These are phyloP conservation scores for Neospora caninum DNA, from an alignment of 169 alveolate species.

Conservation along the genomic window DNA sequence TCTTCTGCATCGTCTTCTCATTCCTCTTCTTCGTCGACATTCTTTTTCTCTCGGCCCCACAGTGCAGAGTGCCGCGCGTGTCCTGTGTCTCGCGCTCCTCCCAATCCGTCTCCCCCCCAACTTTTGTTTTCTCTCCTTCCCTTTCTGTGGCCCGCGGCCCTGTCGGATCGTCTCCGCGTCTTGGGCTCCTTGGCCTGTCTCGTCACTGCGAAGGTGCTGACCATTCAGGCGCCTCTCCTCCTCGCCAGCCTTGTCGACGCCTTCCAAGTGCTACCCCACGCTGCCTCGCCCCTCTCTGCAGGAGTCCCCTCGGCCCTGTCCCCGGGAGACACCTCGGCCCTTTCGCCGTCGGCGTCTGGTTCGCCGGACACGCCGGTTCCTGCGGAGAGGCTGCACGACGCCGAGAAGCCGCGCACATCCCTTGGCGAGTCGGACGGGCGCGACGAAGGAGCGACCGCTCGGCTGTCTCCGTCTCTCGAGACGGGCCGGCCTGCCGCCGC, in stretches of 20 bases:
- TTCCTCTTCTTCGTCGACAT: too few species aligned
- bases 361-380: too few species aligned
- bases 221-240: conserved; percentile 76
- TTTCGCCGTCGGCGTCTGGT: neutral
- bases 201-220: conserved; percentile 71
- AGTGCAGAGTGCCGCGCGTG: neutral
- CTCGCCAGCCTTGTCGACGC: conserved; percentile 71
- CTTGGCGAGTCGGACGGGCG: too few species aligned
- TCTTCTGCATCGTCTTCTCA: too few species aligned
- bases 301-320: neutral
- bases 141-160: conserved; percentile 64
- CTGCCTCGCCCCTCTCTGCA: neutral
- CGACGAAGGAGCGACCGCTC: too few species aligned
- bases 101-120: neutral
- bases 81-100: conserved; percentile 13
- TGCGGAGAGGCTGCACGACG: too few species aligned
- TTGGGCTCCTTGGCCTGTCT: conserved; percentile 43
- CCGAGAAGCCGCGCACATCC: too few species aligned
- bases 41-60: neutral
- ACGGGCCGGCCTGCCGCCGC: too few species aligned
- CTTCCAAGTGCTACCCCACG: conserved; percentile 21
- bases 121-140: conserved; percentile 47
- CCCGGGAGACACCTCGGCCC: neutral
- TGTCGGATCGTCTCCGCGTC: conserved; percentile 38
- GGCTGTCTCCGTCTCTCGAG: too few species aligned